Conservation (phyloP, 768 basidiomycete species). For the Boletus eberwhitei region DNA sequence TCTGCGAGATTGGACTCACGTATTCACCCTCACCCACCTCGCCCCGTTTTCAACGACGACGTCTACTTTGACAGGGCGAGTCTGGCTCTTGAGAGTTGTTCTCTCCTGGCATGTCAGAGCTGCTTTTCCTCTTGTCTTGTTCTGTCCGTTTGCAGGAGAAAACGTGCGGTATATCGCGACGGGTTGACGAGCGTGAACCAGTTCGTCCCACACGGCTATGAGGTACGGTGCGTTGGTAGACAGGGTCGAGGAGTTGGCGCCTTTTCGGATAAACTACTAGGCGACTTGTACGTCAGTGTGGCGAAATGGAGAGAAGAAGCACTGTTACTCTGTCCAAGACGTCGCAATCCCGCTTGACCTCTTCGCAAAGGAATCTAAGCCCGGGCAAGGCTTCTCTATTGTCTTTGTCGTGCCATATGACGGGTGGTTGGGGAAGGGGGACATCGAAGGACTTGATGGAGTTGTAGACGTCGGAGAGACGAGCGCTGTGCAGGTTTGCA, state of each 20-base stretch:
- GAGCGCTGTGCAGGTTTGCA: not conserved
- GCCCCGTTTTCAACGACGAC: constrained; percentile 72
- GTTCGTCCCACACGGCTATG: constrained; percentile 79
- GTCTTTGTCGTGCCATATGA: constrained; percentile 22
- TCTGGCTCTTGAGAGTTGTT: not conserved
- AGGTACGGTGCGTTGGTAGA: constrained; percentile 79
- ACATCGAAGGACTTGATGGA: constrained; percentile 23
- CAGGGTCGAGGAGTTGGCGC: constrained; percentile 17
- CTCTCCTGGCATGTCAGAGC: not conserved
- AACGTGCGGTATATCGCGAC: constrained; percentile 62
- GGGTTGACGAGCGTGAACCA: constrained; percentile 56
- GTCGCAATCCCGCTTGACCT: constrained; percentile 44
- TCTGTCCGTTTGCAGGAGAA: not conserved
- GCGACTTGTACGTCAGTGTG: constrained; percentile 11
- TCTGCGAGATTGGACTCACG: constrained; percentile 48
- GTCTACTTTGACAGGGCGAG: constrained; percentile 63
- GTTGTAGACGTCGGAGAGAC: not conserved
- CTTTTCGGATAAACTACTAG: constrained; percentile 59
- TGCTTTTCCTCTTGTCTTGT: not conserved
- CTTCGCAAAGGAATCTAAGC: constrained; percentile 38
- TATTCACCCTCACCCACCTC: constrained; percentile 83
- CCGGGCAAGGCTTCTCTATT: constrained; percentile 34
- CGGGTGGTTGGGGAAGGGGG: constrained; percentile 22
- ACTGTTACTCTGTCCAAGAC: constrained; percentile 19
- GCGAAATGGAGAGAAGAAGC: not conserved